Evolutionary conservation across 495 filamentous ascomycete species (phyloP).

Genomic region (Penicillium alfredii): DNA sequence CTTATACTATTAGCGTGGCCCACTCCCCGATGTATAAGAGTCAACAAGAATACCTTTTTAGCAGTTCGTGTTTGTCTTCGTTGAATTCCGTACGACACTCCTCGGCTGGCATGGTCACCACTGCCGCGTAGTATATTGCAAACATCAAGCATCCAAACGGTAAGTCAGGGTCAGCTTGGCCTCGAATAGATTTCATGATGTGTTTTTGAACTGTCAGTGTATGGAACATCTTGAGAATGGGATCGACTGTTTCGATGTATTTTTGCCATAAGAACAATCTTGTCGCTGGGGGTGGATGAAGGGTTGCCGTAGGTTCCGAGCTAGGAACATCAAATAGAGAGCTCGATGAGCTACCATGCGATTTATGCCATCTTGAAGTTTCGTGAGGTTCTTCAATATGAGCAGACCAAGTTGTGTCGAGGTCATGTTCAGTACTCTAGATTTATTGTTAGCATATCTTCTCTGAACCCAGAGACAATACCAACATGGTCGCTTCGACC

Average conservation of each 20-base stretch:
- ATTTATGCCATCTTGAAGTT: conserved; percentile 36
- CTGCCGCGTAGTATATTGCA: conserved; percentile 62
- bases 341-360: conserved; percentile 56
- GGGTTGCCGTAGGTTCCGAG: conserved; percentile 38
- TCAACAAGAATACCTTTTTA: conserved; percentile 44
- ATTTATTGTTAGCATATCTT: too few species aligned
- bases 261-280: conserved; percentile 41
- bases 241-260: conserved; percentile 42
- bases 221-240: conserved; percentile 46
- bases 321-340: conserved; percentile 56
- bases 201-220: conserved; percentile 37
- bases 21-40: too few species aligned
- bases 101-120: conserved; percentile 50
- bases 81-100: conserved; percentile 18
- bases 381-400: conserved; percentile 15
- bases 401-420: conserved; percentile 14
- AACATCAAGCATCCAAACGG: conserved; percentile 62
- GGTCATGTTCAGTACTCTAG: neutral
- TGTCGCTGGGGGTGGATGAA: conserved; percentile 15
- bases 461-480: too few species aligned
- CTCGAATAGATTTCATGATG: conserved; percentile 23
- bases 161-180: conserved; percentile 37
- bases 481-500: too few species aligned
- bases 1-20: conserved; percentile 8
- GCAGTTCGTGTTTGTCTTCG: conserved; percentile 23